Evolutionary conservation across 2,329 filamentous ascomycete species (phyloP).

Genomic region (Exophiala viscosa): DNA sequence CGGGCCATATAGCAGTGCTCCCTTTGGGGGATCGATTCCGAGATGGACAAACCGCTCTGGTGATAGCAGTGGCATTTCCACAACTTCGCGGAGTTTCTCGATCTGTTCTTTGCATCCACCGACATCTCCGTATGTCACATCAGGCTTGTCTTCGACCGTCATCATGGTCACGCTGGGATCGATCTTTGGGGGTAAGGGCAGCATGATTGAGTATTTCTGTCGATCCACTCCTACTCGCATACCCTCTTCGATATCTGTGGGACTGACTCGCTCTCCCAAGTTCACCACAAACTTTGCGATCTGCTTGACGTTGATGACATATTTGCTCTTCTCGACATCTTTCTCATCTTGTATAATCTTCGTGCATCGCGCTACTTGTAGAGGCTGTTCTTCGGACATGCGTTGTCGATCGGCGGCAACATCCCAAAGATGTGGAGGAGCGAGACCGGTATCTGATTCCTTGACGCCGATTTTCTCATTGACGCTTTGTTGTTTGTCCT

Average conservation of each 20-base stretch:
- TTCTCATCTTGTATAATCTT: slow-evolving; percentile 98
- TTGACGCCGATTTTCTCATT: slow-evolving; percentile 89
- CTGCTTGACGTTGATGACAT: slow-evolving; percentile 99
- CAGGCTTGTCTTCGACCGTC: slow-evolving; percentile 99
- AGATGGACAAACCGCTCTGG: slow-evolving; percentile 96
- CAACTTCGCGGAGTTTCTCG: slow-evolving; percentile 96
- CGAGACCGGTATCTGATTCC: slow-evolving; percentile 98
- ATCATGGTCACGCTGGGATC: slow-evolving; percentile 99
- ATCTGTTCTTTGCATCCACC: slow-evolving; percentile 99
- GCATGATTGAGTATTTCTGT: slow-evolving; percentile 98
- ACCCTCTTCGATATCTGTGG: slow-evolving; percentile 98
- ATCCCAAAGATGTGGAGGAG: slow-evolving; percentile 98
- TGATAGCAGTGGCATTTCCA: slow-evolving; percentile 95
- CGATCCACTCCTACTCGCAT: slow-evolving; percentile 98
- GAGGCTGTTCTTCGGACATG: slow-evolving; percentile 96
- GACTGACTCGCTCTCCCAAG: slow-evolving; percentile 91
- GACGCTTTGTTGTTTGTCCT: slow-evolving; percentile 95
- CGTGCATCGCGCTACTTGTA: slow-evolving; percentile 95
- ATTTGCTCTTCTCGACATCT: slow-evolving; percentile 97
- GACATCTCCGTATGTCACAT: slow-evolving; percentile 98
- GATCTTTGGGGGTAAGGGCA: slow-evolving; percentile 95
- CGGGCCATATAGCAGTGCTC: slow-evolving; percentile 90
- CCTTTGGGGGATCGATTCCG: slow-evolving; percentile 98
- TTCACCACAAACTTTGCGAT: slow-evolving; percentile 99
- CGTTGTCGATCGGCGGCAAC: slow-evolving; percentile 95